Conservation (phyloP, 139 green algal species). For the Haematococcus lacustris region DNA sequence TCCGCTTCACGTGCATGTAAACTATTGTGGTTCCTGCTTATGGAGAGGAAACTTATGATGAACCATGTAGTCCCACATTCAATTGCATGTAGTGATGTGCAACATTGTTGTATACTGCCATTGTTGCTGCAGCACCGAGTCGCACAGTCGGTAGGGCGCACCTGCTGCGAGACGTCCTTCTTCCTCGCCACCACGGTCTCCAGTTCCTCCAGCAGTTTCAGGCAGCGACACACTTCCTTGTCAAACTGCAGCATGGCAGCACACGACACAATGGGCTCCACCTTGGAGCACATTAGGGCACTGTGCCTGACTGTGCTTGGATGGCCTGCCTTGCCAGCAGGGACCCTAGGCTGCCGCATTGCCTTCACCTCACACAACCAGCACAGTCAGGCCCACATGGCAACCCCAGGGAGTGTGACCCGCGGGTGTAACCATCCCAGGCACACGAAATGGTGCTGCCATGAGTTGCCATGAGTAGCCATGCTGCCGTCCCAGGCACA, state of each 20-base stretch:
- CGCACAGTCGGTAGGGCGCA: constrained; percentile 3
- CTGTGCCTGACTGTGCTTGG: background rate
- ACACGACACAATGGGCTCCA: no score
- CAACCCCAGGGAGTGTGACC: no score
- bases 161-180: constrained; percentile 55
- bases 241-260: constrained; percentile 41
- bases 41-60: background rate
- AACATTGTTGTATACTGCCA: background rate
- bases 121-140: no score
- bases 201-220: constrained; percentile 57
- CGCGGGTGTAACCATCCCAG: no score
- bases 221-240: constrained; percentile 50
- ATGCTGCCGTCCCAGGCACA: no score
- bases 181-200: constrained; percentile 53
- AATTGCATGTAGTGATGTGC: no score
- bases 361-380: background rate
- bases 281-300: no score
- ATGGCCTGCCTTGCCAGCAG: background rate
- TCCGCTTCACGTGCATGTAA: no score
- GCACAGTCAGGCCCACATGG: no score
- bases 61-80: background rate
- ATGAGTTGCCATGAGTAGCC: no score
- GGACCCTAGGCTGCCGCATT: background rate
- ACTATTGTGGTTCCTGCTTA: background rate
- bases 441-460: no score